Percentiles rank a stretch among this genome's conserved stretches.
phyloP scores from a whole-genome alignment of 805 yeast species.

The Starmerella tilneyi region DNA sequence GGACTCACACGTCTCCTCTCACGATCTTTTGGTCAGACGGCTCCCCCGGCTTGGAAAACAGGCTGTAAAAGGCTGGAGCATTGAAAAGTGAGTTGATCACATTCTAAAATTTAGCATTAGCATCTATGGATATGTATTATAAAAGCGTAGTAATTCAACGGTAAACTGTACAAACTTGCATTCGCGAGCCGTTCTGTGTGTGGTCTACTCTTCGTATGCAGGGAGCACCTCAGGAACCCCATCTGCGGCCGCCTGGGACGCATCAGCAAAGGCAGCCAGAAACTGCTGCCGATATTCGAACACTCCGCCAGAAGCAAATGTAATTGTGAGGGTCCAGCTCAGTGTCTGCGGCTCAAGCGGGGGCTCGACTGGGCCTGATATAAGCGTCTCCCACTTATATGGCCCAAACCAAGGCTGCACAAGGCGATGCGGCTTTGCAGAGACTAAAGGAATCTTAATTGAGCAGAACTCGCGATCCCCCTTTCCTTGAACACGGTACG shows the following conservation, averaged over 20 bases:
- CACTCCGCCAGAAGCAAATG: conserved; percentile 29
- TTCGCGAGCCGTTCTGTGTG: no score
- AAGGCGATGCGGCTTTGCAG: conserved; percentile 20
- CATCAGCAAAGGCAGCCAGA: conserved; percentile 10
- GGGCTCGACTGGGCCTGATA: conserved; percentile 8
- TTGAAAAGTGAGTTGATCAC: no score
- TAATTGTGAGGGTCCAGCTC: conserved; percentile 25
- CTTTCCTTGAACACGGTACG: conserved; percentile 25
- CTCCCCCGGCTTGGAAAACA: no score
- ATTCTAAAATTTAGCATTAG: no score
- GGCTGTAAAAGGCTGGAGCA: no score
- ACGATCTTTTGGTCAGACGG: no score
- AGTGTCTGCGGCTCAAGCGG: conserved; percentile 10
- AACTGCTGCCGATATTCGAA: conserved; percentile 26
- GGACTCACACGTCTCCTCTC: no score
- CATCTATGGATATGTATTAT: not conserved
- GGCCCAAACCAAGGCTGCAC: conserved; percentile 35
- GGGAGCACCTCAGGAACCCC: conserved; percentile 25
- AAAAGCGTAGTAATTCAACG: not conserved
- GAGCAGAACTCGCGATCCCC: conserved; percentile 28
- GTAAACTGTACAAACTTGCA: no score
- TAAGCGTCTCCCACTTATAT: conserved; percentile 27
- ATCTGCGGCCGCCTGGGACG: conserved; percentile 17
- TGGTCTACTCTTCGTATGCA: conserved; percentile 15
- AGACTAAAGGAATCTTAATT: conserved; percentile 23